Conservation (phyloP, 2,329 filamentous ascomycete species). For the Aspergillus texensis region DNA sequence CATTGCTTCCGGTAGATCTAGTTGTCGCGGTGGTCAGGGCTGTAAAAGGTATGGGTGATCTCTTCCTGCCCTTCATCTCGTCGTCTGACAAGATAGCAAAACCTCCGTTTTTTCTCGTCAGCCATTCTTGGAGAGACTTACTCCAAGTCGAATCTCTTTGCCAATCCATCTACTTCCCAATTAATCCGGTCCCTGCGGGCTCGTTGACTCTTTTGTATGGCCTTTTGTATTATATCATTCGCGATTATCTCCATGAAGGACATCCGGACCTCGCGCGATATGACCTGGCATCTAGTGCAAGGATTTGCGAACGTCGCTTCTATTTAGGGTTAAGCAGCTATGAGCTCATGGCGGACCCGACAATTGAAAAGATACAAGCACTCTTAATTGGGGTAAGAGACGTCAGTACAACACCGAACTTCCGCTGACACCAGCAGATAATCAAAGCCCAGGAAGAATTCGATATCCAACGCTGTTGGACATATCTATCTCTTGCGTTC, state of each 20-base stretch:
- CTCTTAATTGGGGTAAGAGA: slow-evolving; percentile 23
- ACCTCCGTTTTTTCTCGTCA: slow-evolving; percentile 30
- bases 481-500: slow-evolving; percentile 27
- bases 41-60: slow-evolving; percentile 20
- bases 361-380: slow-evolving; percentile 28
- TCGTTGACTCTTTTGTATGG: slow-evolving; percentile 27
- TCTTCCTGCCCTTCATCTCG: neutral
- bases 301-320: slow-evolving; percentile 22
- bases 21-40: slow-evolving; percentile 25
- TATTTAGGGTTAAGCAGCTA: slow-evolving; percentile 18
- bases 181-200: slow-evolving; percentile 23
- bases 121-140: slow-evolving; percentile 28
- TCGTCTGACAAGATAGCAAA: slow-evolving; percentile 12
- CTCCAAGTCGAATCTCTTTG: slow-evolving; percentile 24
- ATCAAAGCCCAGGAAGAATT: slow-evolving; percentile 32
- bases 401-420: neutral
- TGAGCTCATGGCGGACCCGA: slow-evolving; percentile 25
- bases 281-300: slow-evolving; percentile 17
- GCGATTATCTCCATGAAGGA: slow-evolving; percentile 28
- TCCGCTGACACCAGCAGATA: slow-evolving; percentile 18
- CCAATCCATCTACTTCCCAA: slow-evolving; percentile 28
- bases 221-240: slow-evolving; percentile 28
- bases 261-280: slow-evolving; percentile 20
- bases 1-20: slow-evolving; percentile 23
- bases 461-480: slow-evolving; percentile 29